These are phyloP conservation scores for Leptodontidium sp. DNA, from an alignment of 2,329 filamentous ascomycete species.

Conservation along the genomic window DNA sequence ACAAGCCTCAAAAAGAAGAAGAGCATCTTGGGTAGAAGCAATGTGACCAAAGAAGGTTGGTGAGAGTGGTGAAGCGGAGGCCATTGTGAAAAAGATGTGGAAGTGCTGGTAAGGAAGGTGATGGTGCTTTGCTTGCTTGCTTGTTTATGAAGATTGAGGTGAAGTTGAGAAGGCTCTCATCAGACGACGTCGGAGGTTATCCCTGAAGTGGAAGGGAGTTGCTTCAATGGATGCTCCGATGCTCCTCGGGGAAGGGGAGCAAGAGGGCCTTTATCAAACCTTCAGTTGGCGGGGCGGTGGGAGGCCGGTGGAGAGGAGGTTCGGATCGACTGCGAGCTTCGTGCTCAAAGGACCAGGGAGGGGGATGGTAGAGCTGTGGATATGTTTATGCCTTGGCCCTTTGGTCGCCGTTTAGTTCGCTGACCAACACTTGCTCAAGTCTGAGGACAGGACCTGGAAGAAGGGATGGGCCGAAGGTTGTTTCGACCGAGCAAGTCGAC, in stretches of 20 bases:
- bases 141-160: conserved; percentile 22
- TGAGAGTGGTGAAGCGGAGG: conserved; percentile 31
- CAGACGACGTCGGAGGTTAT: conserved; percentile 33
- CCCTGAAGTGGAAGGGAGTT: conserved; percentile 34
- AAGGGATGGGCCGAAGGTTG: conserved; percentile 34
- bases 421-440: conserved; percentile 18
- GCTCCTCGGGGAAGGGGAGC: conserved; percentile 25
- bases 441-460: conserved; percentile 19
- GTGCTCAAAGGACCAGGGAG: conserved; percentile 8
- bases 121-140: conserved; percentile 27
- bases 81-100: conserved; percentile 41
- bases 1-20: conserved; percentile 83
- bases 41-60: conserved; percentile 38
- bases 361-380: conserved; percentile 23
- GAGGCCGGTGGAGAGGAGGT: conserved; percentile 27
- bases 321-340: conserved; percentile 24
- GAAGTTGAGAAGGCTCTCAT: conserved; percentile 29
- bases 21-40: conserved; percentile 59
- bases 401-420: conserved; percentile 22
- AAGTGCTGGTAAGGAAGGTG: conserved; percentile 39
- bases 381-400: conserved; percentile 34
- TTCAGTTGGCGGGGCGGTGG: conserved; percentile 30
- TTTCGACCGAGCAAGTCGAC: conserved; percentile 34
- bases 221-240: conserved; percentile 26
- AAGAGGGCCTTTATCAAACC: conserved; percentile 33